Base-by-base conservation (phyloP, 345 rosid genomes). In the Populus pruinosa region DNA sequence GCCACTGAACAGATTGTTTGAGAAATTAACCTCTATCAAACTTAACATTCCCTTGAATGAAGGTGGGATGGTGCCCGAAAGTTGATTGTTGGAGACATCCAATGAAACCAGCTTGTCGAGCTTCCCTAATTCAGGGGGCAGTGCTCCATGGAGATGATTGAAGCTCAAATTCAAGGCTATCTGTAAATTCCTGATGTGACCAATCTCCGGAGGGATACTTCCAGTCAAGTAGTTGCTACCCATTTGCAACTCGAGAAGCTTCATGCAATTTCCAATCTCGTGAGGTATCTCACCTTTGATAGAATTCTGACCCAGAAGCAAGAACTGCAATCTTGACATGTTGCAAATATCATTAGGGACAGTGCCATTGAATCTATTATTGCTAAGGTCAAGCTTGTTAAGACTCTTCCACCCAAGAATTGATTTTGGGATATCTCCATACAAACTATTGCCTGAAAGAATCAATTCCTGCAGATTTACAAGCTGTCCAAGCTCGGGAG, bases 381-480 rank as follows among this genome's bases (percentile, higher is more conserved):
- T 75, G 79, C 79, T 78, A 56, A 82, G 82, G 47, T 78, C 85
- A 20, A 82, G 76, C 77, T 82, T 82, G 90, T 92, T 96, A 53
- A 96, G 97, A 84, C 90, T 96, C 89, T 87, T 92, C 82, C 93
- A 88, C 21, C 88, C 89, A 66, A 95, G 67, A 77, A 95, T 88
- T 14, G 96, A 86, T 43, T 74, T 77, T 5, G 99, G 96, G 70
- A 96, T 88, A 50, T 91, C 98, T 38, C 99, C 99, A 35, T 69
- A 87, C 71, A 93, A 78, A 83, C 88, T 85, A 82, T 96, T 96
- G 3, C 93, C 91, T 8, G 96, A 89, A 77, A 96, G 94, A 82
- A 96, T 96, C 85, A 93, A 78, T 78, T 96, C 99, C 87, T 96
- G 97, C 76, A 96, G 87, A 86, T 86, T 92, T 82, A 64, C 79